Evolutionary conservation across 179 eudicot species (phyloP), one percentile per base, ranked within the genome.

Genomic region (Silene noctiflora): DNA sequence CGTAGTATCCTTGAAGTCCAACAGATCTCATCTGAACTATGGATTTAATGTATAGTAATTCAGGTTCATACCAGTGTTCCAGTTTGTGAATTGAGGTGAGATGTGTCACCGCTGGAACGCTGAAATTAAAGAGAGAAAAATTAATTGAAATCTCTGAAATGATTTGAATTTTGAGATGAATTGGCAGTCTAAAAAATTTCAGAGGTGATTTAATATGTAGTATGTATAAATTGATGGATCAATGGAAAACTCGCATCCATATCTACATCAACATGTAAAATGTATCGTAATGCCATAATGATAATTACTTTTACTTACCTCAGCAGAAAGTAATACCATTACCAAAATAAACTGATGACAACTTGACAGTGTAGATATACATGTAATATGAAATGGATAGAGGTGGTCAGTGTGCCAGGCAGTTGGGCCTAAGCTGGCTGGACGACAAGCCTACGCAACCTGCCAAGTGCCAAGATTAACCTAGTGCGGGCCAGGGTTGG

Each of bases 41-140:
- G 77, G 56, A 74, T 6, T 14, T 53, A 71, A 75, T 61, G 33
- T 29, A 56, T 22, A 19, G 48, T 9, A 58, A 55, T 46, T 51
- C 51, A 66, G 68, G 22, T 70, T 77, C 96, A 48, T 88, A 94
- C 98, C 98, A 94, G 81, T 69, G 86, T 85, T 82, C 98, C 97
- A 61, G 97, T 92, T 80, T 89, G 91, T 72, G 88, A 62, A 76
- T 80, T 87, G 81, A 94, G 85, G 72, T 21, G 80, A 80, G 77
- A 39, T 48, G 87, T 74, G 46, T 80, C 81, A 56, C 89, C 93
- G 69, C 97, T 92, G 44, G 94, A 83, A 81, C 86, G 92, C 98
- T 94, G 94, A 80, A 84, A 84, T 71, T n/a, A n/a, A 81, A 42
- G 22, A 70, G 71, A 72, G 67, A 51, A 69, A 31, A 56, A 58